phyloP scores from a whole-genome alignment of 768 basidiomycete species.

The Galerina sulciceps region DNA sequence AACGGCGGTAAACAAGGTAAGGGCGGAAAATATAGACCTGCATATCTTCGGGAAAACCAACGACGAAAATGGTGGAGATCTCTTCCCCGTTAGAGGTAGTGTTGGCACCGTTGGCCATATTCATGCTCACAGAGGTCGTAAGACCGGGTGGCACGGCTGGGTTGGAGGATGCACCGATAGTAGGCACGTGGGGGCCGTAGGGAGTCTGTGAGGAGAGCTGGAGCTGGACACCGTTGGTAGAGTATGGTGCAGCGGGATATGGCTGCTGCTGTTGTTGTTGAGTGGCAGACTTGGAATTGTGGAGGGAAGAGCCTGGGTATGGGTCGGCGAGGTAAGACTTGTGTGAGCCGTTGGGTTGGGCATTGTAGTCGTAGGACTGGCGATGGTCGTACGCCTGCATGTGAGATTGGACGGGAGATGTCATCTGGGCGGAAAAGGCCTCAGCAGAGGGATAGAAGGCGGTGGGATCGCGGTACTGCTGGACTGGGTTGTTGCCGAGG shows the following conservation, averaged over 20 bases:
- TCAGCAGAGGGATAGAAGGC: constrained; percentile 39
- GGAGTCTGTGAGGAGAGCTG: constrained; percentile 76
- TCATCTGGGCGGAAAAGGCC: constrained; percentile 38
- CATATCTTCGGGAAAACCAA: constrained; percentile 99
- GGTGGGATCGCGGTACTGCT: constrained; percentile 38
- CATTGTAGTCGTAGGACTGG: constrained; percentile 36
- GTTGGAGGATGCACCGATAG: constrained; percentile 26
- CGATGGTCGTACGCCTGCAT: constrained; percentile 41
- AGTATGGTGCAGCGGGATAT: constrained; percentile 21
- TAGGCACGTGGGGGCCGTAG: constrained; percentile 70
- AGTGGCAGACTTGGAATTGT: constrained; percentile 23
- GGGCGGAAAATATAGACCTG: constrained; percentile 59
- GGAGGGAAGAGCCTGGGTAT: constrained; percentile 21
- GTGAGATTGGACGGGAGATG: constrained; percentile 44
- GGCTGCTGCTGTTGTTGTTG: constrained; percentile 37
- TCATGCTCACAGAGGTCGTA: constrained; percentile 26
- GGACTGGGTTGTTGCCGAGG: constrained; percentile 26
- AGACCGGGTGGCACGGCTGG: constrained; percentile 28
- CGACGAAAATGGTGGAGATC: constrained; percentile 97
- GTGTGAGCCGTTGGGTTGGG: constrained; percentile 23
- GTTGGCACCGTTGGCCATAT: constrained; percentile 27
- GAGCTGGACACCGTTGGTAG: constrained; percentile 46
- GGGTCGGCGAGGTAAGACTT: constrained; percentile 37
- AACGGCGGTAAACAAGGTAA: constrained; percentile 10
- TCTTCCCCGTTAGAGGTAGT: constrained; percentile 65